Evolutionary conservation across 257 asterid species (phyloP).

Genomic region (Fraxinus quadrangulata): DNA sequence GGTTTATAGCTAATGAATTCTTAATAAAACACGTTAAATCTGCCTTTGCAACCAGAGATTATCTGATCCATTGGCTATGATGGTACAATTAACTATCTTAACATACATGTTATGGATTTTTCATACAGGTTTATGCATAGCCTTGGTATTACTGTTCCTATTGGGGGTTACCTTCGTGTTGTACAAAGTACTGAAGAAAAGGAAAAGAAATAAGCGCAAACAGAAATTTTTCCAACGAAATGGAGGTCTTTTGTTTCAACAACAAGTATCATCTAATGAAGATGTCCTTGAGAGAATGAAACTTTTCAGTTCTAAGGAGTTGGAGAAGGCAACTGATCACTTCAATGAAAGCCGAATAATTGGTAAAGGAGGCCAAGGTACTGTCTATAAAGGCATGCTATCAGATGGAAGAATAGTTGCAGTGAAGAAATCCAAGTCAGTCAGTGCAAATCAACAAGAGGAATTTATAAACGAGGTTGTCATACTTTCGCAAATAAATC

Average conservation of each 20-base stretch:
- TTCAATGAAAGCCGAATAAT: constrained; percentile 40
- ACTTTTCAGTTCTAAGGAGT: constrained; percentile 37
- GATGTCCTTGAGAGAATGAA: constrained; percentile 22
- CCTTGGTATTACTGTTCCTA: too few species aligned
- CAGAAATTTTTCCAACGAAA: constrained; percentile 29
- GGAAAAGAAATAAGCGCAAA: constrained; percentile 18
- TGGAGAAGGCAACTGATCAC: constrained; percentile 41
- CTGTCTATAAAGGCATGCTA: constrained; percentile 47
- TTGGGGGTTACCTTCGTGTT: background rate
- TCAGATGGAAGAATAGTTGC: constrained; percentile 41
- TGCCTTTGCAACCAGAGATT: too few species aligned
- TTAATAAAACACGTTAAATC: too few species aligned
- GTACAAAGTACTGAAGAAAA: constrained; percentile 33
- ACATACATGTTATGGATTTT: too few species aligned
- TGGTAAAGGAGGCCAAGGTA: constrained; percentile 47
- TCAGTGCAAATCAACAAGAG: constrained; percentile 21
- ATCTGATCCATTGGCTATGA: too few species aligned
- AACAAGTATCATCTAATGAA: constrained; percentile 23
- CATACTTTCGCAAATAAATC: constrained; percentile 36
- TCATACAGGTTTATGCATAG: too few species aligned
- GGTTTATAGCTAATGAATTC: too few species aligned
- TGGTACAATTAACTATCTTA: too few species aligned
- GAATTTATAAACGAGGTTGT: constrained; percentile 46
- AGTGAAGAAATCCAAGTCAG: constrained; percentile 33
- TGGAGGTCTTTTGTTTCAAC: constrained; percentile 38